A percentile compares a stretch with the other conserved stretches of the same genome.
These are phyloP conservation scores for Diplocarpon rosae DNA, from an alignment of 2,329 filamentous ascomycete species.

Conservation along the genomic window DNA sequence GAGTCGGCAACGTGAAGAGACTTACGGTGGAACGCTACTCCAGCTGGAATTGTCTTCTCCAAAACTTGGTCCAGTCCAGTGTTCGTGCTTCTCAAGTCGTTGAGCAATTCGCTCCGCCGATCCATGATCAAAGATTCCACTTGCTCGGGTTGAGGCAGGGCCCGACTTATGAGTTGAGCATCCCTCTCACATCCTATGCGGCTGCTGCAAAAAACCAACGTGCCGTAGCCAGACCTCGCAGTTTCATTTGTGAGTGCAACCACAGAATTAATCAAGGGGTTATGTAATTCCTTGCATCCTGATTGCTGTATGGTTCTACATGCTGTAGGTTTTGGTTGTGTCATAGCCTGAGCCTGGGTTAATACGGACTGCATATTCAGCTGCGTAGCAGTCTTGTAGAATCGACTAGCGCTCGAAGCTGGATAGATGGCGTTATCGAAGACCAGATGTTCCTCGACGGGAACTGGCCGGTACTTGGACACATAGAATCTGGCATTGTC, in stretches of 20 bases:
- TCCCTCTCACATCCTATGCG: constrained; percentile 56
- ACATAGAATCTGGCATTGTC: constrained; percentile 55
- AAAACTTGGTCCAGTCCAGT: constrained; percentile 56
- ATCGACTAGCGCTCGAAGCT: constrained; percentile 44
- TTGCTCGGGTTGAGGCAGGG: constrained; percentile 40
- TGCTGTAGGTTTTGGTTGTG: constrained; percentile 30
- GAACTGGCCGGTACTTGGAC: constrained; percentile 63
- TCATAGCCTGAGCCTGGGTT: constrained; percentile 25
- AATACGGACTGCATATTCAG: constrained; percentile 29
- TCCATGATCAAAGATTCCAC: constrained; percentile 40
- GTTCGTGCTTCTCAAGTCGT: constrained; percentile 52
- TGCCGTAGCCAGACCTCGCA: constrained; percentile 56
- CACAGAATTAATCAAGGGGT: constrained; percentile 58
- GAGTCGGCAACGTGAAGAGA: constrained; percentile 7
- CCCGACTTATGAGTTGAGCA: constrained; percentile 55
- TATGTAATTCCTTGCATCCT: constrained; percentile 47
- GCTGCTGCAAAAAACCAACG: constrained; percentile 63
- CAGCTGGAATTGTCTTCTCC: constrained; percentile 50
- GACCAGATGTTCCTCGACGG: constrained; percentile 64
- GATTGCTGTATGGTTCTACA: constrained; percentile 44
- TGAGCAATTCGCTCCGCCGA: constrained; percentile 51
- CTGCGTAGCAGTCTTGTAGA: constrained; percentile 47
- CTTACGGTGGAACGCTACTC: constrained; percentile 66
- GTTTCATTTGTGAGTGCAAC: constrained; percentile 60
- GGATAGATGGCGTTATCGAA: constrained; percentile 59